Base-by-base conservation (phyloP, 1,284 basidiomycete species). In the Ustilago curta region DNA sequence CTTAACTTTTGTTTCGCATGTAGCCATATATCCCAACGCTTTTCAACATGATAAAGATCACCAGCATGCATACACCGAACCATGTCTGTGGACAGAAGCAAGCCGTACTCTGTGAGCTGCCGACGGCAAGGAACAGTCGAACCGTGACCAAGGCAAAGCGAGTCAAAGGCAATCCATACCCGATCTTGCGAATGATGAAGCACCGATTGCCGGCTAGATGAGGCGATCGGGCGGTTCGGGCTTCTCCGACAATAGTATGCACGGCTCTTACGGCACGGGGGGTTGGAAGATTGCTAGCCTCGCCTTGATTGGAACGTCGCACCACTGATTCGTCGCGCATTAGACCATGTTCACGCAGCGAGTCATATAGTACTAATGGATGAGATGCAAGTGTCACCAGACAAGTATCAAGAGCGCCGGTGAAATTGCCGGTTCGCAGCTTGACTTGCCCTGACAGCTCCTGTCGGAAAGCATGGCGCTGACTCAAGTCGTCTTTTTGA, bases 1-100 rank as follows among this genome's bases (percentile, higher is more conserved):
- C 27, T 19, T n/a, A n/a, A 39, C 12, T 5, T 37, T n/a, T 31
- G 43, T 43, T 59, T 68, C 55, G 66, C 66, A 62, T 68, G 59
- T 68, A 58, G 40, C 23, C 54, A 68, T 62, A 61, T 62, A 49
- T 57, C 50, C 59, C 44, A n/a, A 25, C 19, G 16, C 4, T 31
- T 43, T 19, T 16, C 43, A 29, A 32, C 8, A 40, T 23, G n/a
- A 51, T n/a, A 49, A 35, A 23, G 21, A 49, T 31, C 54, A 29
- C 29, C 44, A 59, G 61, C 61, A 66, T 51, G 12, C 44, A 29
- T 6, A 14, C 6, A 18, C 11, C 6, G 8, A 14, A 4, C 35
- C 3, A 11, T 27, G 21, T n/a, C 37, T 25, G 35, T 40, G 7
- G 37, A 27, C 12, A 27, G 12, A 16, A 51, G 9, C 19, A 12